Evolutionary conservation across 2,329 filamentous ascomycete species (phyloP).

Genomic region (Fusarium pseudonygamai): DNA sequence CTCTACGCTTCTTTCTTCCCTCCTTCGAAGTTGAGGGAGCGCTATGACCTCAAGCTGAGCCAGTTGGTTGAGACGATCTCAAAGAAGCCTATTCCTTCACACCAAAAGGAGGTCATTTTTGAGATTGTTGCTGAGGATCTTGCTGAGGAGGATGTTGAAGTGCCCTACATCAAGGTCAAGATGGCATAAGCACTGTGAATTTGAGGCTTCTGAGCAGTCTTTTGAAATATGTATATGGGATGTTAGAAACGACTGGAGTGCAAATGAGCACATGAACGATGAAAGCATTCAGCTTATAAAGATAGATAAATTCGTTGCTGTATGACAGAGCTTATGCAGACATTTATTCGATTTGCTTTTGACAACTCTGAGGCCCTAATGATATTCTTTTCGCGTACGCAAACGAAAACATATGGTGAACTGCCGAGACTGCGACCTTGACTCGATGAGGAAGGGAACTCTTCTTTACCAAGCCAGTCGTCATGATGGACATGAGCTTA

Average conservation of each 20-base stretch:
- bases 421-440: neutral
- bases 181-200: constrained; percentile 51
- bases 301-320: constrained; percentile 32
- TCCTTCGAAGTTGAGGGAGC: constrained; percentile 79
- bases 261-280: constrained; percentile 24
- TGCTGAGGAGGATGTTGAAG: constrained; percentile 92
- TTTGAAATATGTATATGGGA: constrained; percentile 20
- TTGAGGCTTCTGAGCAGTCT: neutral
- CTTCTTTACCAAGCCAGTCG: constrained; percentile 16
- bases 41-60: constrained; percentile 84
- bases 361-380: neutral
- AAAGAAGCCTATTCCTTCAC: constrained; percentile 88
- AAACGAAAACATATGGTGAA: neutral
- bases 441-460: neutral
- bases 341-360: neutral
- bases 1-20: constrained; percentile 95
- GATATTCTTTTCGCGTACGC: neutral
- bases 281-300: constrained; percentile 28
- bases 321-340: neutral
- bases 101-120: constrained; percentile 96
- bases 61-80: constrained; percentile 87
- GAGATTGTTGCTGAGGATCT: constrained; percentile 93
- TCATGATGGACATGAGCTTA: constrained; percentile 33
- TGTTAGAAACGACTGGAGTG: constrained; percentile 23
- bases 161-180: constrained; percentile 95